These are phyloP conservation scores for Lanmaoa rubissima DNA, from an alignment of 768 basidiomycete species.

Conservation along the genomic window DNA sequence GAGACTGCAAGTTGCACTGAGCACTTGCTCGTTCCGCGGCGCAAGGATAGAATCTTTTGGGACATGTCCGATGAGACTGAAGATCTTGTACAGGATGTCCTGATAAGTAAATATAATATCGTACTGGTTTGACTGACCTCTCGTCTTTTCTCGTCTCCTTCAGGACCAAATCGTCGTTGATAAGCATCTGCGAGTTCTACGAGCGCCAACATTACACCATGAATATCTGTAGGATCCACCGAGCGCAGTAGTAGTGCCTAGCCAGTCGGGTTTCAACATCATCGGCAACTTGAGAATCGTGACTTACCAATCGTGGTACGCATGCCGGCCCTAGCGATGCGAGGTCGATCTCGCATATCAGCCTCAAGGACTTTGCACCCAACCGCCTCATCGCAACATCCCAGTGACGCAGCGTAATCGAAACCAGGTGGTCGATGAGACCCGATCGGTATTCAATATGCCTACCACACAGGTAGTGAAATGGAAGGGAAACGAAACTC, in stretches of 20 bases:
- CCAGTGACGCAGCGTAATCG: conserved; percentile 85
- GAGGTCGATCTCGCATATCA: conserved; percentile 64
- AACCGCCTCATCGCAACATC: conserved; percentile 76
- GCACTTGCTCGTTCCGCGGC: conserved; percentile 68
- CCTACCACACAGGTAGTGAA: conserved; percentile 40
- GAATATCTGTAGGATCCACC: conserved; percentile 66
- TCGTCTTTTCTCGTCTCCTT: conserved; percentile 37
- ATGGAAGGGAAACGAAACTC: conserved; percentile 2
- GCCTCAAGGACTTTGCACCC: conserved; percentile 71
- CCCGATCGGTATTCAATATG: conserved; percentile 70
- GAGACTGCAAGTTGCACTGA: conserved; percentile 68
- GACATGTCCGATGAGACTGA: conserved; percentile 53
- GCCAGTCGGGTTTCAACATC: conserved; percentile 9
- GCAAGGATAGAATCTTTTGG: conserved; percentile 60
- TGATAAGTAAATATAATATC: conserved; percentile 4
- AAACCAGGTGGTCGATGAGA: conserved; percentile 70
- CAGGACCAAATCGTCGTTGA: conserved; percentile 29
- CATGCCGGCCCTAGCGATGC: conserved; percentile 47
- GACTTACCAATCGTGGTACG: conserved; percentile 53
- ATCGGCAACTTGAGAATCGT: conserved; percentile 5
- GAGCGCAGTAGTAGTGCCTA: conserved; percentile 61
- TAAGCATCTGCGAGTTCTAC: conserved; percentile 70
- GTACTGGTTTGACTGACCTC: conserved; percentile 39
- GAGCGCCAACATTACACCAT: conserved; percentile 78
- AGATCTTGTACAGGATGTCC: conserved; percentile 49